Conservation (phyloP, 805 yeast species). For the Metschnikowia hibisci region DNA sequence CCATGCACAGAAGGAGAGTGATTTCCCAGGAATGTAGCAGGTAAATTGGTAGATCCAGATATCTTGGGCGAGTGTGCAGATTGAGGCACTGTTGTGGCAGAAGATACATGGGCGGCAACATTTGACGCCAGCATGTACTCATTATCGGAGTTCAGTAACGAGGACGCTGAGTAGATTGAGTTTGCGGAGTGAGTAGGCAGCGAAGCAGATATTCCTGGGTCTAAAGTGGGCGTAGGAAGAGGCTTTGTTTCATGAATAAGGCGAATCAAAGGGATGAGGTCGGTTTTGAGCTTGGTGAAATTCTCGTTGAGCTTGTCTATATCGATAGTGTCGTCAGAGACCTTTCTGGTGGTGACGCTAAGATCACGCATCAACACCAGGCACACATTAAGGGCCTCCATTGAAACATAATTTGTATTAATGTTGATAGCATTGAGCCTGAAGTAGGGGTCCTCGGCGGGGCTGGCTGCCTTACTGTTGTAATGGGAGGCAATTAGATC, state of each 20-base stretch:
- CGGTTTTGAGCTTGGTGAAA: slow-evolving; percentile 56
- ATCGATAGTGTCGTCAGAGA: slow-evolving; percentile 22
- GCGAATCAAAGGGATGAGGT: slow-evolving; percentile 59
- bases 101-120: neutral
- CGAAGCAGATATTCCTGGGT: slow-evolving; percentile 30
- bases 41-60: neutral
- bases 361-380: slow-evolving; percentile 34
- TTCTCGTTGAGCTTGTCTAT: slow-evolving; percentile 47
- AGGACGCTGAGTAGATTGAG: slow-evolving; percentile 11
- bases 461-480: slow-evolving; percentile 6
- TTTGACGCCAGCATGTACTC: slow-evolving; percentile 8
- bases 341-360: slow-evolving; percentile 18
- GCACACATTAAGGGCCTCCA: slow-evolving; percentile 37
- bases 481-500: slow-evolving; percentile 43
- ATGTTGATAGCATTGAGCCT: slow-evolving; percentile 30
- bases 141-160: slow-evolving; percentile 15
- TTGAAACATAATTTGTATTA: slow-evolving; percentile 32
- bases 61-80: slow-evolving; percentile 2
- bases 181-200: slow-evolving; percentile 29
- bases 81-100: neutral
- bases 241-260: slow-evolving; percentile 63
- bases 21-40: neutral
- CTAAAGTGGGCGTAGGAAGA: slow-evolving; percentile 59
- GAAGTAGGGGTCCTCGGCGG: slow-evolving; percentile 23
- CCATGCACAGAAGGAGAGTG: slow-evolving; percentile 1